Evolutionary conservation across 371 early-diverging fungal genomes (phyloP).

Genomic region (Batrachochytrium dendrobatidis): DNA sequence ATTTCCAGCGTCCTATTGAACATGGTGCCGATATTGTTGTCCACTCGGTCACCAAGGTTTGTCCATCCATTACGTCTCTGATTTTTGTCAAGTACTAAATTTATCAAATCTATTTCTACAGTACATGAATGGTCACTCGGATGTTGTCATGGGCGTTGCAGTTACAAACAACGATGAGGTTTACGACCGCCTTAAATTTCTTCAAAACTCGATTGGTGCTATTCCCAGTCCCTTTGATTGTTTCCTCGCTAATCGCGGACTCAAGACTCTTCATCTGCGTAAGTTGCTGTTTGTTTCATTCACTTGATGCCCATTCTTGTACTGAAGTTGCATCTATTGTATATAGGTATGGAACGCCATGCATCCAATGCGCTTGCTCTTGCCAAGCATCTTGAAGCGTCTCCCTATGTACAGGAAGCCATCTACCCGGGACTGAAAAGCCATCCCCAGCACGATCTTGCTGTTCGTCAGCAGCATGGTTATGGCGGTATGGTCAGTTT

Average conservation of each 20-base stretch:
- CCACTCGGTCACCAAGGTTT: constrained; percentile 90
- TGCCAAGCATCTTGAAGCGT: constrained; percentile 58
- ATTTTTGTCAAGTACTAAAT: no score
- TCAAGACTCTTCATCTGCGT: constrained; percentile 91
- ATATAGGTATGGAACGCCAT: constrained; percentile 74
- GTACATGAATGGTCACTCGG: constrained; percentile 97
- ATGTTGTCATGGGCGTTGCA: constrained; percentile 95
- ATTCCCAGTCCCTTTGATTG: constrained; percentile 97
- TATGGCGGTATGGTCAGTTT: constrained; percentile 86
- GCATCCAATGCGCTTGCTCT: constrained; percentile 75
- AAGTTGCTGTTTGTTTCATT: constrained; percentile 4
- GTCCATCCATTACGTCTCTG: no score
- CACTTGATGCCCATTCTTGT: not conserved
- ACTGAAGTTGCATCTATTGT: not conserved
- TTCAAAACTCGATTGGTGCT: constrained; percentile 93
- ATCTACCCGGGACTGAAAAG: constrained; percentile 79
- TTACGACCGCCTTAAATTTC: constrained; percentile 69
- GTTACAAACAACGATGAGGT: constrained; percentile 65
- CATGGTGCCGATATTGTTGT: constrained; percentile 96
- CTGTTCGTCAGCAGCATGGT: constrained; percentile 66
- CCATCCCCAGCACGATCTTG: constrained; percentile 78
- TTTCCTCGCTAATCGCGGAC: constrained; percentile 88
- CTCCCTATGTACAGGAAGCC: constrained; percentile 59
- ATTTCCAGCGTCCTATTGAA: constrained; percentile 87
- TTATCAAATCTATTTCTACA: constrained; percentile 1